phyloP scores from a whole-genome alignment of 2,329 filamentous ascomycete genomes.

The Phialocephala subalpina region DNA sequence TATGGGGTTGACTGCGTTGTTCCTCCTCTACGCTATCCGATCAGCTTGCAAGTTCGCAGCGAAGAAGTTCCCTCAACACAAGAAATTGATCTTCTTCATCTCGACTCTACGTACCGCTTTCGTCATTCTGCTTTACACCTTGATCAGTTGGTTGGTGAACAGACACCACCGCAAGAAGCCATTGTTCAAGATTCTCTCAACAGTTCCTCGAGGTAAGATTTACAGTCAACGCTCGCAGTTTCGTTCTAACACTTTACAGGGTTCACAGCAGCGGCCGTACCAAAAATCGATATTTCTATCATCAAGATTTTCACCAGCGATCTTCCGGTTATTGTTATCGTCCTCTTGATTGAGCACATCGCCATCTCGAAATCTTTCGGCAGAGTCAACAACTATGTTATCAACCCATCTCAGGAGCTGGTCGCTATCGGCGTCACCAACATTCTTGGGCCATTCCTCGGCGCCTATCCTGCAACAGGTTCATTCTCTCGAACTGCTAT shows the following conservation, averaged over 20 bases:
- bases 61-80: constrained; percentile 71
- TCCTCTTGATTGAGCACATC: constrained; percentile 96
- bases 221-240: constrained; percentile 22
- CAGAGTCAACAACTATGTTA: constrained; percentile 93
- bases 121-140: constrained; percentile 89
- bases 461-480: constrained; percentile 90
- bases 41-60: constrained; percentile 69
- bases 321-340: constrained; percentile 86
- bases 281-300: constrained; percentile 70
- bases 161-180: constrained; percentile 68
- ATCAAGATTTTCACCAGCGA: constrained; percentile 74
- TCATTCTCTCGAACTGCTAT: constrained; percentile 97
- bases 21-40: constrained; percentile 80
- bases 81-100: constrained; percentile 87
- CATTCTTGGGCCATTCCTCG: constrained; percentile 88
- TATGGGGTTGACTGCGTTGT: constrained; percentile 84
- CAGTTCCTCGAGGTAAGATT: constrained; percentile 74
- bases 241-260: constrained; percentile 53
- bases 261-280: constrained; percentile 81
- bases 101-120: constrained; percentile 90
- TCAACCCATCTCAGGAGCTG: constrained; percentile 94
- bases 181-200: constrained; percentile 76
- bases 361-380: constrained; percentile 98
- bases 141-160: constrained; percentile 89
- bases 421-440: constrained; percentile 94